Conservation (phyloP, 495 filamentous ascomycete genomes). For the Parmelia sp. region DNA sequence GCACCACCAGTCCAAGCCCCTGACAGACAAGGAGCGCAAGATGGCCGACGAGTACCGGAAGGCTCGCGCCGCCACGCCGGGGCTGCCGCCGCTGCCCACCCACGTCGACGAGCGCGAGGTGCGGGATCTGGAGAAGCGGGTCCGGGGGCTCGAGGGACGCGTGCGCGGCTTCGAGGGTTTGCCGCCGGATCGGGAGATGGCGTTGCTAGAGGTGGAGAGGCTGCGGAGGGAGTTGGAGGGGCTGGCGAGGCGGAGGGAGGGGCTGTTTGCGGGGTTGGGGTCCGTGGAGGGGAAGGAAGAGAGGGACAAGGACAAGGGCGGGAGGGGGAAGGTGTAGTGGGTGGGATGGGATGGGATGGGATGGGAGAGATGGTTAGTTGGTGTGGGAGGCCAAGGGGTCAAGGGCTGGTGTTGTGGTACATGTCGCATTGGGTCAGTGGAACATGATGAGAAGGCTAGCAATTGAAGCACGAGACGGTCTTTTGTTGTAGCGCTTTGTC, state of each 20-base stretch:
- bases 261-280: conserved; percentile 10
- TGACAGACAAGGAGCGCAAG: conserved; percentile 12
- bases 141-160: conserved; percentile 52
- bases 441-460: not conserved
- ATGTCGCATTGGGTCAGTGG: not conserved
- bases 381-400: not conserved
- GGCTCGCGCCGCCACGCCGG: not conserved
- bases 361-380: no score
- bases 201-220: conserved; percentile 54
- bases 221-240: conserved; percentile 49
- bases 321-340: not conserved
- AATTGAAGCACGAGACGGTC: not conserved
- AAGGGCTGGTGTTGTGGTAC: not conserved
- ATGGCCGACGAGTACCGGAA: conserved; percentile 17
- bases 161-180: conserved; percentile 54
- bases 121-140: conserved; percentile 40
- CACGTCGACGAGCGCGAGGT: conserved; percentile 45
- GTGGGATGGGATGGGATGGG: not conserved
- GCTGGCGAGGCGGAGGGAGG: conserved; percentile 49
- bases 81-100: conserved; percentile 13
- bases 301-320: conserved; percentile 6
- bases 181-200: conserved; percentile 58
- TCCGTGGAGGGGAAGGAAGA: conserved; percentile 1
- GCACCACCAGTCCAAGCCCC: conserved; percentile 22
- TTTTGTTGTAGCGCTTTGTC: not conserved